These are phyloP conservation scores for Mrakia hoshinonis DNA, from an alignment of 768 basidiomycete genomes.

Conservation along the genomic window DNA sequence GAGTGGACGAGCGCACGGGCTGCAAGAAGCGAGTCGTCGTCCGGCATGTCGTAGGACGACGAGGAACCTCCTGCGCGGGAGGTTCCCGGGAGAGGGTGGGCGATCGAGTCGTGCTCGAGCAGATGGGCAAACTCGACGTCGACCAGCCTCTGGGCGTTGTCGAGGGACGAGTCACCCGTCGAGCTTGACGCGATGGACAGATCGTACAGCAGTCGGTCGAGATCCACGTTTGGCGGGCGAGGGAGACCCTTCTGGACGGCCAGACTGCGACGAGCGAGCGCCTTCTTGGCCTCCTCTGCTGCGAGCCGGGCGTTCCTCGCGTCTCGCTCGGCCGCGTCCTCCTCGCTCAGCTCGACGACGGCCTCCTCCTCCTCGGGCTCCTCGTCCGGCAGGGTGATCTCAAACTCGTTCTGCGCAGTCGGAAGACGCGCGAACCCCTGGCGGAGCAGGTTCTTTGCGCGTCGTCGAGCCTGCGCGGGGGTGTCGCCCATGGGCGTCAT, in stretches of 20 bases:
- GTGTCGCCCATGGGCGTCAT: constrained; percentile 54
- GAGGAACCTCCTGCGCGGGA: constrained; percentile 55
- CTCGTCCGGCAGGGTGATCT: constrained; percentile 80
- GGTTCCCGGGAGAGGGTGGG: constrained; percentile 83
- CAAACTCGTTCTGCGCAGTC: constrained; percentile 93
- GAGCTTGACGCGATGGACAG: constrained; percentile 43
- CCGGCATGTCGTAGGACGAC: constrained; percentile 52
- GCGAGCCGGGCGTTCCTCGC: constrained; percentile 55
- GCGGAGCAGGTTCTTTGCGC: constrained; percentile 68
- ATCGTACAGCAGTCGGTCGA: constrained; percentile 54
- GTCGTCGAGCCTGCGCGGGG: constrained; percentile 55
- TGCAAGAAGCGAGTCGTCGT: constrained; percentile 58
- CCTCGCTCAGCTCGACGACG: constrained; percentile 48
- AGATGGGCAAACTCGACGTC: constrained; percentile 68
- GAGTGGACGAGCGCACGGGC: constrained; percentile 66
- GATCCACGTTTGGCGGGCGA: constrained; percentile 73
- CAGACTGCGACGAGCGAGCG: constrained; percentile 70
- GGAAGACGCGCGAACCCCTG: constrained; percentile 76
- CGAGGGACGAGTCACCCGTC: constrained; percentile 40
- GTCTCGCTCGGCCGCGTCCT: constrained; percentile 91
- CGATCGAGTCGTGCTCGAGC: constrained; percentile 77
- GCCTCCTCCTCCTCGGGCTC: constrained; percentile 47
- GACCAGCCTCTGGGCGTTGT: constrained; percentile 56
- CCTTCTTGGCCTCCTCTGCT: constrained; percentile 70
- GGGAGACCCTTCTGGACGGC: constrained; percentile 75